Evolutionary conservation across 129 eudicot species (phyloP).

Genomic region (Scalesia atractyloides): DNA sequence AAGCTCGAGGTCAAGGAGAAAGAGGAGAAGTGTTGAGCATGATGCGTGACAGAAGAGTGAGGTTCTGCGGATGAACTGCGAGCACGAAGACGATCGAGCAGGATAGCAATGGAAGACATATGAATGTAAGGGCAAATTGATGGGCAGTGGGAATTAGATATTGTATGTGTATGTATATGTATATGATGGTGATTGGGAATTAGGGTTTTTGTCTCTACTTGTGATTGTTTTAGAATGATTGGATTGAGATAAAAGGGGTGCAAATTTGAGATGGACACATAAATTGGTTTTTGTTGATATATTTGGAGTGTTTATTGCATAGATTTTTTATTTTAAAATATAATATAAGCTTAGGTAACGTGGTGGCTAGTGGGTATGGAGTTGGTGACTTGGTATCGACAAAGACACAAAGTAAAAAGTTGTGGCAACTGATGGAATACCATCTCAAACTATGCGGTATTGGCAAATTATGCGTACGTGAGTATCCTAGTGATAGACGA

Average conservation of each 20-base stretch:
- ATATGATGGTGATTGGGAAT: conserved; percentile 31
- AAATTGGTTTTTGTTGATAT: no score
- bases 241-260: conserved; percentile 30
- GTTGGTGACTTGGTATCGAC: no score
- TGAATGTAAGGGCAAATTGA: conserved; percentile 31
- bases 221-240: conserved; percentile 15
- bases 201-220: conserved; percentile 40
- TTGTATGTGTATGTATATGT: conserved; percentile 7
- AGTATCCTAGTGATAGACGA: no score
- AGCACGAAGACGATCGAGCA: conserved; percentile 27
- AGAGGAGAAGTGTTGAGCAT: conserved; percentile 33
- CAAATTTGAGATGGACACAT: background rate
- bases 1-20: conserved; percentile 27
- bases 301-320: background rate
- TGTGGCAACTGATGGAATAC: no score
- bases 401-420: no score
- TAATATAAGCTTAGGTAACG: no score
- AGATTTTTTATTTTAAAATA: no score
- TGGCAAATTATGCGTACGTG: no score
- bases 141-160: background rate
- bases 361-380: no score
- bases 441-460: no score
- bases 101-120: conserved; percentile 47
- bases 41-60: conserved; percentile 20
- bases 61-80: no score